These are phyloP conservation scores for Calocera cornea DNA, from an alignment of 768 basidiomycete species.

Conservation along the genomic window DNA sequence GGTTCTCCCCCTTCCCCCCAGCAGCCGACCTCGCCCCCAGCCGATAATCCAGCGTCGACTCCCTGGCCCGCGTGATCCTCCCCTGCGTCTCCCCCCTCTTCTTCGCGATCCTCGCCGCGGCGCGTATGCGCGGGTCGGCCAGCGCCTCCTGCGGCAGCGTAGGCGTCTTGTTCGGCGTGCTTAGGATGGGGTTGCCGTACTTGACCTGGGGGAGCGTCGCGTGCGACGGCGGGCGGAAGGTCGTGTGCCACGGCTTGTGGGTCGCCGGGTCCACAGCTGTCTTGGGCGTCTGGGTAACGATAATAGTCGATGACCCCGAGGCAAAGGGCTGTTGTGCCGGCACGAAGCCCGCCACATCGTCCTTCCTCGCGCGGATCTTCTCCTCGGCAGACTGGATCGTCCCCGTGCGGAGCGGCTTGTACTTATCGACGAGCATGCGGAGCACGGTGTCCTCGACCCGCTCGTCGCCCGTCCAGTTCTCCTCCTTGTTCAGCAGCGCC, in stretches of 20 bases:
- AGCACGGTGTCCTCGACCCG: conserved; percentile 52
- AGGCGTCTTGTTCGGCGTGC: not conserved
- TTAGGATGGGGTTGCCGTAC: conserved; percentile 32
- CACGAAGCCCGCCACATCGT: conserved; percentile 8
- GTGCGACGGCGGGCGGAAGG: conserved; percentile 42
- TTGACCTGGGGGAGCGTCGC: conserved; percentile 41
- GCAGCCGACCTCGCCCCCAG: conserved; percentile 26
- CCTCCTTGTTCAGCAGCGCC: conserved; percentile 21
- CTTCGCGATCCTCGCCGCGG: conserved; percentile 29
- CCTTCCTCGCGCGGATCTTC: conserved; percentile 36
- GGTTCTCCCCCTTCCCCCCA: conserved; percentile 31
- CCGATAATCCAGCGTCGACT: conserved; percentile 63
- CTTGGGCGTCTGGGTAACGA: conserved; percentile 13
- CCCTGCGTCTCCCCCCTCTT: conserved; percentile 42
- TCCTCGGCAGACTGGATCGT: conserved; percentile 48
- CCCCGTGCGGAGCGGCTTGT: conserved; percentile 63
- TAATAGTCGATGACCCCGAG: conserved; percentile 11
- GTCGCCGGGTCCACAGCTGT: conserved; percentile 19
- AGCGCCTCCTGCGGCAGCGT: not conserved
- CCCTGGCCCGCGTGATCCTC: conserved; percentile 47
- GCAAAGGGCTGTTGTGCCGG: conserved; percentile 6
- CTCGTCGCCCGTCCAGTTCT: conserved; percentile 73
- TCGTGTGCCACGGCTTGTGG: conserved; percentile 59
- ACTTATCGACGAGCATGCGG: conserved; percentile 76
- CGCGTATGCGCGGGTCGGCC: conserved; percentile 22